Base-by-base conservation (phyloP, 192 early-diverging fungal genomes). In the Umbelopsis sp. region DNA sequence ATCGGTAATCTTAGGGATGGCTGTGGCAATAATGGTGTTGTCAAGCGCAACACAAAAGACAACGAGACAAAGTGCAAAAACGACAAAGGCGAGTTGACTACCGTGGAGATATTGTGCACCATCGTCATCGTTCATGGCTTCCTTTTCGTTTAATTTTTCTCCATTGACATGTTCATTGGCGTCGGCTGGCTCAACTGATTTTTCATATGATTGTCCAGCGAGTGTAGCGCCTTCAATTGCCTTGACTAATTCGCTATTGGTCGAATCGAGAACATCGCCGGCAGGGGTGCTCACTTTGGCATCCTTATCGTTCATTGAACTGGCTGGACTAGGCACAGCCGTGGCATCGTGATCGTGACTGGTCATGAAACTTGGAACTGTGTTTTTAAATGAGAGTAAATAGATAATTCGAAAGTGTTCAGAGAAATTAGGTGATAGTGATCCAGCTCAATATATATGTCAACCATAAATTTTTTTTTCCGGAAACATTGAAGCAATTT, bases 11-110 rank as follows among this genome's bases (percentile, higher is more conserved):
- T 69, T 71, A n/a, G 88, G 77, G 50, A 90, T 82, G n/a, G 91
- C 91, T 0, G 90, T 91, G 18, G 90, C 79, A 58, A 94, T 82
- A 49, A 94, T 88, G 0, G 92, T 94, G 68, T 83, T 88, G 44
- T 94, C 92, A 25, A 93, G 78, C 4, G 87, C 84, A 9, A 85
- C 85, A 0, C 91, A 80, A 74, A 93, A 89, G 23, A 85, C 78
- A 16, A 85, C 71, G 21, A 90, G 67, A 1, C 72, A 65, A 47
- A 85, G 73, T 0, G 73, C 50, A 46, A 77, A 20, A 27, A 66
- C 37, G 49, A 75, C 50, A 64, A 69, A 69, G 66, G 50, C 50
- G 50, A 51, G 50, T 51, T 51, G 50, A 13, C 50, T 2, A 51
- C 50, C 50, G 0, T 51, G 4, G 50, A 51, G 50, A 25, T 51